Base-by-base conservation (phyloP, 495 filamentous ascomycete genomes). In the Penicillium cataractarum region DNA sequence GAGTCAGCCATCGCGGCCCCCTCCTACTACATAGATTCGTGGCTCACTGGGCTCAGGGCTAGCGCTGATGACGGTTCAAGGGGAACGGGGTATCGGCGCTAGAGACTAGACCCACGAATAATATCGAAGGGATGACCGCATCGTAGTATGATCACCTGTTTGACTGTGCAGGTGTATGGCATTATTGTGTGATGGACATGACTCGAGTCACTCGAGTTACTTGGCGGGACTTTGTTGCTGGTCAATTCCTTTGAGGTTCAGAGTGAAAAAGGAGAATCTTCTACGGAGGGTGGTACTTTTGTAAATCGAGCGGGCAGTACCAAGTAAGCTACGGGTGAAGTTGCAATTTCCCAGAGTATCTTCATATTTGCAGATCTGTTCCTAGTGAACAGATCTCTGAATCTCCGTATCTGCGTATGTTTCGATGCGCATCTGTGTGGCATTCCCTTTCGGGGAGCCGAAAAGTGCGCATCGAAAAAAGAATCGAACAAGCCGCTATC, bases 11-110 rank as follows among this genome's bases (percentile, higher is more conserved):
- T n/a, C n/a, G n/a, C n/a, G n/a, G n/a, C n/a, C 46, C 13, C 24
- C 24, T 50, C 46, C 7, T 50, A 13, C 46, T 27, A n/a, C n/a
- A n/a, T n/a, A 7, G 15, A 15, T 17, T 50, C 22, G 46, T 29
- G 29, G 29, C n/a, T n/a, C n/a, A n/a, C n/a, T n/a, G n/a, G n/a
- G n/a, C n/a, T n/a, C n/a, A n/a, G n/a, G 22, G 44, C 24, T 50
- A 50, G 46, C 12, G 24, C 46, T 50, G 24, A 29, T 50, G 15
- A 26, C 9, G 46, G 7, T 49, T 49, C 46, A 24, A 26, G 15
- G 44, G n/a, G n/a, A n/a, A n/a, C n/a, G 44, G 21, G 59, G 29
- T 42, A 58, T 33, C 40, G 22, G n/a, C 15, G 29, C 13, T 37
- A 12, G 9, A 46, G 3, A 17, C 17, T 19, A 7, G 24, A n/a